Base-by-base conservation (phyloP, 2,329 filamentous ascomycete genomes). In the Helminthosporium solani region DNA sequence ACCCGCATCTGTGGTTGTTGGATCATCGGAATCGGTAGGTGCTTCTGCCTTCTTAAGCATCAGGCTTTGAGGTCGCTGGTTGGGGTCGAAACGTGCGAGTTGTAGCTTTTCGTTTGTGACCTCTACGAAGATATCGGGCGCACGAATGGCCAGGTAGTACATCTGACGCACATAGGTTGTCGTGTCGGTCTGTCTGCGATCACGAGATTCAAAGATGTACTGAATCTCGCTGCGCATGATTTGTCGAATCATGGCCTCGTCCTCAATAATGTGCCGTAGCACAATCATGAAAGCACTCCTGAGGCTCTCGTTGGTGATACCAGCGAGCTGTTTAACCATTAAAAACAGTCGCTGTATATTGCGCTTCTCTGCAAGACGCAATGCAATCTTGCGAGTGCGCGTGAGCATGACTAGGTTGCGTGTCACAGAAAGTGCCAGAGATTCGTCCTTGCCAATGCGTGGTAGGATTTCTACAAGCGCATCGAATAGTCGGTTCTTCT, bases 221-320 rank as follows among this genome's bases (percentile, higher is more conserved):
- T 85, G 83, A 59, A 99, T 95, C 66, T 97, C 92, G 21, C 85
- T 87, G 41, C 86, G 82, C 87, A 99, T 96, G 49, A 96, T 85
- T 65, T 96, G 89, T 55, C 88, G 89, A 49, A 97, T 80, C 2
- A 87, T 94, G 15, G 90, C 86, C 40, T 96, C 90, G 62, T 99
- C 95, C 70, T 99, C 94, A 43, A 97, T 83, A 54, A 99, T 86
- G 63, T 99, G 94, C 33, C 95, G 85, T 34, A 99, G 75, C 42
- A 96, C 86, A 11, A 92, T 81, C 80, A 97, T 86, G 60, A 96
- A 86, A 46, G 86, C 80, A 51, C 80, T 79, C 51, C 86, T 82
- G 8, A 99, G 79, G 44, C 86, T 85, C 44, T 87, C 82, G 23
- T 90, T 88, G 6, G 88, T 87, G 23, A 84, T 80, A 20, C 87